Base-by-base conservation (phyloP, 2,329 filamentous ascomycete genomes). In the Orbilia ellipsospora region DNA sequence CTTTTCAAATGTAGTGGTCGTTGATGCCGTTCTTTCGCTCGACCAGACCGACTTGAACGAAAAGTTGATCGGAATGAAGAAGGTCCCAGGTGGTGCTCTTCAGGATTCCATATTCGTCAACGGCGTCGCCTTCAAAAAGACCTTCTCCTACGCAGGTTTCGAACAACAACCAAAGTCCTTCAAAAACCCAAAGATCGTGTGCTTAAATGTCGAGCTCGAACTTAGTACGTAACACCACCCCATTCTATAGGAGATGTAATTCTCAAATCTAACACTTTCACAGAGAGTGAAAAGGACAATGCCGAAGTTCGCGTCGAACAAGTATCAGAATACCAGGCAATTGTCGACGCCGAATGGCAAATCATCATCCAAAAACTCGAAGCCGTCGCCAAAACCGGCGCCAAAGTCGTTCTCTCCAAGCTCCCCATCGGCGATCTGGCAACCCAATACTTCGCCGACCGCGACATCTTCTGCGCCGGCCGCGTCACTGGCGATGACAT, bases 361-460 rank as follows among this genome's bases (percentile, higher is more conserved):
- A 99, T 99, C 82, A 99, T 99, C 83, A 98, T 91, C 89, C 94
- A 97, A 87, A 99, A 99, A 87, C 92, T 99, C 82, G 95, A 99
- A 85, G 92, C 94, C 57, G 85, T 97, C 64, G 88, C 94, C 87
- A 90, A 94, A 84, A 97, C 94, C 4, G 95, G 95, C 65, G 95
- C 95, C 78, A 97, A 97, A 88, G 93, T 99, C 61, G 93, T 99
- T 50, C 89, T 99, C 70, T 97, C 93, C 84, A 98, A 97, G 85
- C 87, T 98, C 77, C 95, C 95, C 48, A 98, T 99, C 81, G 95
- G 95, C 81, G 95, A 99, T 85, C 85, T 99, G 81, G 95, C 95
- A 74, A 99, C 95, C 67, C 95, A 99, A 85, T 97, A 90, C 85
- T 99, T 99, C 81, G 95, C 95, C 79, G 95, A 99, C 85, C 90